Evolutionary conservation across 352 stramenopile genomes (phyloP).

Genomic region (Globisporangium cederbergense): DNA sequence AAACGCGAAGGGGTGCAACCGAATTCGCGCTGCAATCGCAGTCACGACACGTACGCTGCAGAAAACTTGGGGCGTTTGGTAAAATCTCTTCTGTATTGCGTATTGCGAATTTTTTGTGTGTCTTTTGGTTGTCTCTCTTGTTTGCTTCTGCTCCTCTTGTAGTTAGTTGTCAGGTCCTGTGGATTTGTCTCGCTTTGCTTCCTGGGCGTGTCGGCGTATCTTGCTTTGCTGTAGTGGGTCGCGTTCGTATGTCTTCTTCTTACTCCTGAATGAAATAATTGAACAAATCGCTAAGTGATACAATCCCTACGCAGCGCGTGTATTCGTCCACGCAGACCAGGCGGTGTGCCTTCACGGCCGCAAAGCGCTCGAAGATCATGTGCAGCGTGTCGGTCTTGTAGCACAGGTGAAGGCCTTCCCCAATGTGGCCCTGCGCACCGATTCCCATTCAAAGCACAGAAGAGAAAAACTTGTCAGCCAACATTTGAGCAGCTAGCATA

Average conservation of each 20-base stretch:
- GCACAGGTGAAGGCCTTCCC: conserved; percentile 80
- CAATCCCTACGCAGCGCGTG: conserved; percentile 74
- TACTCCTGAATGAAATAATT: conserved; percentile 89
- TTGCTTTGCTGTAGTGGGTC: background rate
- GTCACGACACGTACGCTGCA: background rate
- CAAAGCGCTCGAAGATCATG: conserved; percentile 89
- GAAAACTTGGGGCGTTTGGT: background rate
- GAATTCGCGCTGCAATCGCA: background rate
- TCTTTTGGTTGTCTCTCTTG: conserved; percentile 6
- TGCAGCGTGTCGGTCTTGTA: conserved; percentile 89
- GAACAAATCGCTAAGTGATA: conserved; percentile 88
- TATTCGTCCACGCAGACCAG: conserved; percentile 87
- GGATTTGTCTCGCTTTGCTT: background rate
- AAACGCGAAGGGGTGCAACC: conserved; percentile 5
- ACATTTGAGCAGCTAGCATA: background rate
- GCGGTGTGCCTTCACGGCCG: conserved; percentile 80
- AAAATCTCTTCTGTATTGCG: conserved; percentile 3
- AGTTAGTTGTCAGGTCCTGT: background rate
- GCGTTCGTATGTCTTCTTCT: background rate
- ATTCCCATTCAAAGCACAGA: background rate
- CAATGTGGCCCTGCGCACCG: conserved; percentile 58
- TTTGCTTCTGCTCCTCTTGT: conserved; percentile 1
- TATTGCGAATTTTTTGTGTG: background rate
- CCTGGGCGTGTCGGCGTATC: background rate
- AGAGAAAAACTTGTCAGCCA: background rate